Conservation (phyloP, 371 early-diverging fungal genomes). For the Syncephalastrum monosporum region DNA sequence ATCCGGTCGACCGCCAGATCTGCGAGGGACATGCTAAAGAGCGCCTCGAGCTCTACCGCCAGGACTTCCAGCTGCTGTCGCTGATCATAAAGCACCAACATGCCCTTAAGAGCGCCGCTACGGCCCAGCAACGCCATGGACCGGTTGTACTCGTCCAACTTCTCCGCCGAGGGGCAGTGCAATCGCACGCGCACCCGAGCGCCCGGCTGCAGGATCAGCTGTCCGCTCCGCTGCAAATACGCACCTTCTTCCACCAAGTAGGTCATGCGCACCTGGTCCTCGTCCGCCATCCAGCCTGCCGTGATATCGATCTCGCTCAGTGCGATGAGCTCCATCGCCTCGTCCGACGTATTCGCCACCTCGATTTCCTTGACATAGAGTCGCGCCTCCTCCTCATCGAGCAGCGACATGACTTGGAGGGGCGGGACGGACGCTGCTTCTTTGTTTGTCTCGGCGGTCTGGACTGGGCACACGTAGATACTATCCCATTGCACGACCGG, state of each 20-base stretch:
- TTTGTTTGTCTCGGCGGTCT: slow-evolving; percentile 1
- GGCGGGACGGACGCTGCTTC: slow-evolving; percentile 1
- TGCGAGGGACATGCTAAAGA: slow-evolving; percentile 64
- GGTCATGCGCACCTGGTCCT: slow-evolving; percentile 19
- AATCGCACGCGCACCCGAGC: slow-evolving; percentile 57
- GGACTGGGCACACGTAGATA: slow-evolving; percentile 49
- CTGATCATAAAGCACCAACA: slow-evolving; percentile 60
- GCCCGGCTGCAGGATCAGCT: slow-evolving; percentile 49
- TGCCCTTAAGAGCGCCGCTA: slow-evolving; percentile 54
- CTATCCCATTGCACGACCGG: slow-evolving; percentile 55
- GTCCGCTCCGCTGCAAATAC: slow-evolving; percentile 34
- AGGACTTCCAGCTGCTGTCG: slow-evolving; percentile 53
- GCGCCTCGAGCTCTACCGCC: slow-evolving; percentile 56
- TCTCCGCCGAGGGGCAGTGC: slow-evolving; percentile 59
- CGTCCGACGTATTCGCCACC: slow-evolving; percentile 46
- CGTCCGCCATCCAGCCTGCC: slow-evolving; percentile 38
- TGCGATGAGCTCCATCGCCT: slow-evolving; percentile 56
- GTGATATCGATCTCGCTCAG: slow-evolving; percentile 53
- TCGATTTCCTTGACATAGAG: slow-evolving; percentile 51
- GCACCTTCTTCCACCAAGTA: slow-evolving; percentile 11
- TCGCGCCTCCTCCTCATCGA: slow-evolving; percentile 29
- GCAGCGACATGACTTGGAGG: slow-evolving; percentile 32
- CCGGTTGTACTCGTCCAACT: slow-evolving; percentile 41
- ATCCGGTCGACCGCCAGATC: slow-evolving; percentile 53
- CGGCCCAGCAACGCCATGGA: slow-evolving; percentile 49